A percentile compares a stretch with the other conserved stretches of the same genome.
These are phyloP conservation scores for Microdochium paspali DNA, from an alignment of 2,329 filamentous ascomycete genomes.

Conservation along the genomic window DNA sequence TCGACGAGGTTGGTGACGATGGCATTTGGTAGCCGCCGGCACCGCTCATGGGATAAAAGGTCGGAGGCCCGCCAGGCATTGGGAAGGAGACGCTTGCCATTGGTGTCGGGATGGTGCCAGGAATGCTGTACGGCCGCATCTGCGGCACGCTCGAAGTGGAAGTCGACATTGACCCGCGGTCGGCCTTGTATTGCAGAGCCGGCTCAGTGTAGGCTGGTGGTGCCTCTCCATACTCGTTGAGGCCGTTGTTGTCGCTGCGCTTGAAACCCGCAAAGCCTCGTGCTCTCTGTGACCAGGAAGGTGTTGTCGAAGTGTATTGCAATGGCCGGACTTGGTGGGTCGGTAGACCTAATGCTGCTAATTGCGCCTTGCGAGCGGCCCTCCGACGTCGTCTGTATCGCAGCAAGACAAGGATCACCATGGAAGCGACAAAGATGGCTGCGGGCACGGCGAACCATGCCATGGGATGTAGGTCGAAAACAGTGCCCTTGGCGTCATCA, in stretches of 20 bases:
- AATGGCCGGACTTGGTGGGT: not conserved
- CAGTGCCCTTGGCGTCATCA: not conserved
- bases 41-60: not conserved
- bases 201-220: slow-evolving; percentile 16
- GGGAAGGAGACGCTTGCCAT: not conserved
- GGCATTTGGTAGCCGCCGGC: not conserved
- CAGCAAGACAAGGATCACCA: not conserved
- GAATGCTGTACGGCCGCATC: not conserved
- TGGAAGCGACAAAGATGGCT: not conserved
- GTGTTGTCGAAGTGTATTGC: not conserved
- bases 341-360: not conserved
- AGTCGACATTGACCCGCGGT: slow-evolving; percentile 2
- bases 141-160: not conserved
- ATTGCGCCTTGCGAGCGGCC: not conserved
- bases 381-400: not conserved
- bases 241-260: slow-evolving; percentile 19
- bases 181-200: slow-evolving; percentile 8
- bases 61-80: not conserved
- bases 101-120: not conserved
- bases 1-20: not conserved
- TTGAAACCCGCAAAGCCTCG: slow-evolving; percentile 5
- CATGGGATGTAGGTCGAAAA: not conserved
- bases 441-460: not conserved
- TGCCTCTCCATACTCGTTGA: slow-evolving; percentile 22
- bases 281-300: not conserved